Percentiles rank a stretch among this genome's conserved stretches.
These are phyloP conservation scores for Fusarium pseudocircinatum DNA, from an alignment of 2,329 filamentous ascomycete genomes.

Conservation along the genomic window DNA sequence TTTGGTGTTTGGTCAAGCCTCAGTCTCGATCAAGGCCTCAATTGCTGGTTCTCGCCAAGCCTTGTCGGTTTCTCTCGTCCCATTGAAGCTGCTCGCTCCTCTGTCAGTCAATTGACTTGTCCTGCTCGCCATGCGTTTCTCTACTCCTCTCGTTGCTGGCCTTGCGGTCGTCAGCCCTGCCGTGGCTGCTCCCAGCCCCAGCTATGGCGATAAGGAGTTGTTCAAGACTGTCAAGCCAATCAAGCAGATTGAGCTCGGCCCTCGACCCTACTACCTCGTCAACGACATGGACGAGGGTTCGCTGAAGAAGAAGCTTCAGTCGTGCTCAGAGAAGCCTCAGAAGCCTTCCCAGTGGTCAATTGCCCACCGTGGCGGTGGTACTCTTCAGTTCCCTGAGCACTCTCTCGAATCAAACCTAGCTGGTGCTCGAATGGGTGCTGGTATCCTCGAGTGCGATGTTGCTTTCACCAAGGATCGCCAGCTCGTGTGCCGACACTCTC, in stretches of 20 bases:
- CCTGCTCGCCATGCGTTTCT: conserved; percentile 46
- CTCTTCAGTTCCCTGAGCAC: conserved; percentile 73
- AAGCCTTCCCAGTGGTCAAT: conserved; percentile 66
- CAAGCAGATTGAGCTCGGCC: conserved; percentile 66
- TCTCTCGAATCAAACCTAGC: conserved; percentile 67
- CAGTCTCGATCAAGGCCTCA: conserved; percentile 17
- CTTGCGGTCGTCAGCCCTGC: conserved; percentile 44
- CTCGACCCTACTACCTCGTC: conserved; percentile 71
- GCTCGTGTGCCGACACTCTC: conserved; percentile 74
- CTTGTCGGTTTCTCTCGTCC: background rate
- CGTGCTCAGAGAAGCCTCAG: conserved; percentile 65
- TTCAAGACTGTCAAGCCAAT: conserved; percentile 54
- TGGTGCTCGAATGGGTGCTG: conserved; percentile 73
- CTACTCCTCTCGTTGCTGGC: conserved; percentile 43
- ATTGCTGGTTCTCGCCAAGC: conserved; percentile 2
- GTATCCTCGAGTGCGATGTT: conserved; percentile 74
- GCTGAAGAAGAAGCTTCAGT: conserved; percentile 67
- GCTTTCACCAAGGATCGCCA: conserved; percentile 71
- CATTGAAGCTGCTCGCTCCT: background rate
- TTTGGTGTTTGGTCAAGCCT: conserved; percentile 17
- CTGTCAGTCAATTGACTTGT: conserved; percentile 12
- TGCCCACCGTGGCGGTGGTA: conserved; percentile 69
- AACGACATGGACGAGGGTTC: conserved; percentile 68
- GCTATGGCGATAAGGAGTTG: conserved; percentile 15
- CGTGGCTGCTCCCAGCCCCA: conserved; percentile 42